Base-by-base conservation (phyloP, 768 basidiomycete species). In the Astraeus odoratus region DNA sequence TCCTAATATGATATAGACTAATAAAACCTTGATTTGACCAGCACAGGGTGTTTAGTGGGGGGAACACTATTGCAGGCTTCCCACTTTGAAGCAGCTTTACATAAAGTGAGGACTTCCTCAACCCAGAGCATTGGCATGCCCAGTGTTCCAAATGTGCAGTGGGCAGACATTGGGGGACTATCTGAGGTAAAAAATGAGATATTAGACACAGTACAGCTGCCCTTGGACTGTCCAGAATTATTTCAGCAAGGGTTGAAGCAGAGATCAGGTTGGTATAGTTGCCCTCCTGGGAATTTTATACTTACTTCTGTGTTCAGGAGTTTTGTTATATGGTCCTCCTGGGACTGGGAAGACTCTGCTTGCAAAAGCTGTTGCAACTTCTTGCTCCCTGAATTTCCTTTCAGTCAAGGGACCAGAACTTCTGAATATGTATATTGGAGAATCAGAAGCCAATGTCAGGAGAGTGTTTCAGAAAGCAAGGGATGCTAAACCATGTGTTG, bases 351-450 rank as follows among this genome's bases (percentile, higher is more conserved):
- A 97, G 64, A 97, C 94, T 0, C 66, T 97, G 6, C 77, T 97
- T 37, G 94, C 94, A 8, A 97, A 97, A 65, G 94, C 94, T 9
- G 93, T 97, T 31, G 94, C 94, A 19, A 96, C 93, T 1, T 90
- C 91, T 2, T 96, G 87, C 61, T 85, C 91, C 20, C 75, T 96
- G 52, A 96, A 96, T 62, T 96, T 97, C 66, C 86, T 97, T 67
- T 94, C 91, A n/a, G 81, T 96, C 56, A 96, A 97, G 62, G 94
- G 94, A 0, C 94, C 94, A 3, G 94, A 97, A 57, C 67, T 97
- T 29, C 77, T 96, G 41, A 95, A 95, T 66, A 97, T 97, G 94
- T 97, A 95, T 66, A 95, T 97, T 55, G 94, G 94, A 47, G 94
- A 96, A 66, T 94, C 91, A 9, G 94, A 97, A 64, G 96, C 97